Evolutionary conservation across 1,284 basidiomycete genomes (phyloP).

Genomic region (Leccinum pallidistipes): DNA sequence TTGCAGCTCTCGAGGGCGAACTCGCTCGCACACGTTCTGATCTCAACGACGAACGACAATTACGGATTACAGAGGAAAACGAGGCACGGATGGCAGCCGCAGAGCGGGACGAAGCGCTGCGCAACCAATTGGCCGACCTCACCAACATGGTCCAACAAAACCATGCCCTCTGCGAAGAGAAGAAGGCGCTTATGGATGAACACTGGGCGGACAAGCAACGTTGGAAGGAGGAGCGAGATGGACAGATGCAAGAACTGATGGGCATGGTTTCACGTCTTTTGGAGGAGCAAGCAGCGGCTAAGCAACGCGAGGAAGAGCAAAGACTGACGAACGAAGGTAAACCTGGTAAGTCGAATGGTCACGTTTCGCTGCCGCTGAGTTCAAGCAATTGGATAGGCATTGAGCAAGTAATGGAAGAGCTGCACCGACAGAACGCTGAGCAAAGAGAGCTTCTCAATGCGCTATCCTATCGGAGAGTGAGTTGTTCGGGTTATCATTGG

Average conservation of each 20-base stretch:
- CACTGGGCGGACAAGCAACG: too few relatives aligned
- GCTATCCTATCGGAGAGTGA: slow-evolving; percentile 57
- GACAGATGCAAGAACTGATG: too few relatives aligned
- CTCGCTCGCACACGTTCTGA: too few relatives aligned
- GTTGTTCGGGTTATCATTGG: slow-evolving; percentile 19
- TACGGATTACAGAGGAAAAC: slow-evolving; percentile 30
- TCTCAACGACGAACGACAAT: too few relatives aligned
- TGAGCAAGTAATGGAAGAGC: slow-evolving; percentile 52
- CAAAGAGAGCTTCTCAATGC: slow-evolving; percentile 49
- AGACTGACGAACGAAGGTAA: slow-evolving; percentile 43
- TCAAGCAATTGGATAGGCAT: slow-evolving; percentile 40
- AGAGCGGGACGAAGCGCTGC: slow-evolving; percentile 39
- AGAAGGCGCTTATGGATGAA: too few relatives aligned
- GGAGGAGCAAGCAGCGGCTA: too few relatives aligned
- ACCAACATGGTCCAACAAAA: too few relatives aligned
- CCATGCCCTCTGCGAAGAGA: too few relatives aligned
- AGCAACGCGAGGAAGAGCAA: too few relatives aligned
- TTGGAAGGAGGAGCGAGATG: too few relatives aligned
- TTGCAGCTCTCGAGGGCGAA: too few relatives aligned
- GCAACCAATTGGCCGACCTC: too few relatives aligned
- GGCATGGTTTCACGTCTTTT: slow-evolving; percentile 18
- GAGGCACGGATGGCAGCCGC: slow-evolving; percentile 38
- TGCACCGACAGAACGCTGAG: slow-evolving; percentile 52
- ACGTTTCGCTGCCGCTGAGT: background rate
- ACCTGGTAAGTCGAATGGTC: slow-evolving; percentile 43